A percentile compares a stretch with the other conserved stretches of the same genome.
phyloP scores from a whole-genome alignment of 495 filamentous ascomycete species.

The Aspergillus hancockii region DNA sequence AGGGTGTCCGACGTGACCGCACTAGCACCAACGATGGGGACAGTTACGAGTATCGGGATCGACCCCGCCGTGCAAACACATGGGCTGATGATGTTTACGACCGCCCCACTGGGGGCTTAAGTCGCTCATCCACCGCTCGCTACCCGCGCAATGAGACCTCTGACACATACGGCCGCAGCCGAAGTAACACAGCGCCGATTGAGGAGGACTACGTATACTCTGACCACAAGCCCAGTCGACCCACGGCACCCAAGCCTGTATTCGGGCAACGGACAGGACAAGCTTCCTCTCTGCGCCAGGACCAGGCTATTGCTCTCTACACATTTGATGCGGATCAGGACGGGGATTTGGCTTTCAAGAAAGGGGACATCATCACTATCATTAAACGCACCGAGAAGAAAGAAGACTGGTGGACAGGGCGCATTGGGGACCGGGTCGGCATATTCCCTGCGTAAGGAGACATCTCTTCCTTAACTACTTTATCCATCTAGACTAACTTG shows the following conservation, averaged over 20 bases:
- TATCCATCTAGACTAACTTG: constrained; percentile 13
- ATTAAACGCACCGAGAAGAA: constrained; percentile 91
- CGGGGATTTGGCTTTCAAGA: constrained; percentile 93
- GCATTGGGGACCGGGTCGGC: constrained; percentile 62
- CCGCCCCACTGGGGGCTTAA: constrained; percentile 51
- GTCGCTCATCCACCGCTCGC: constrained; percentile 52
- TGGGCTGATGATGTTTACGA: constrained; percentile 93
- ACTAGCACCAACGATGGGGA: constrained; percentile 50
- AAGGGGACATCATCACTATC: constrained; percentile 97
- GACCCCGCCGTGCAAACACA: constrained; percentile 69
- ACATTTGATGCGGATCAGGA: constrained; percentile 93
- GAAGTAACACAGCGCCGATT: constrained; percentile 46
- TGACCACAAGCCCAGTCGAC: constrained; percentile 60
- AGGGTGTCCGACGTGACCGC: constrained; percentile 63
- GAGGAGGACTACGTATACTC: constrained; percentile 62
- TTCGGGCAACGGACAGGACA: constrained; percentile 64
- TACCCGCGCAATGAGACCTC: constrained; percentile 40
- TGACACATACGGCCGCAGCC: constrained; percentile 47
- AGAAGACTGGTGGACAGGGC: constrained; percentile 86
- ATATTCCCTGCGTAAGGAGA: constrained; percentile 58
- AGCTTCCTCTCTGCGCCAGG: constrained; percentile 61
- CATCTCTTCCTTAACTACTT: neutral
- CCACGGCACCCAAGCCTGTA: constrained; percentile 84
- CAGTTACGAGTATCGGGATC: constrained; percentile 63
- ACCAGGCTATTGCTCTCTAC: constrained; percentile 87